These are phyloP conservation scores for Aspergillus fumigatus DNA, from an alignment of 2,329 filamentous ascomycete genomes.

Conservation along the genomic window DNA sequence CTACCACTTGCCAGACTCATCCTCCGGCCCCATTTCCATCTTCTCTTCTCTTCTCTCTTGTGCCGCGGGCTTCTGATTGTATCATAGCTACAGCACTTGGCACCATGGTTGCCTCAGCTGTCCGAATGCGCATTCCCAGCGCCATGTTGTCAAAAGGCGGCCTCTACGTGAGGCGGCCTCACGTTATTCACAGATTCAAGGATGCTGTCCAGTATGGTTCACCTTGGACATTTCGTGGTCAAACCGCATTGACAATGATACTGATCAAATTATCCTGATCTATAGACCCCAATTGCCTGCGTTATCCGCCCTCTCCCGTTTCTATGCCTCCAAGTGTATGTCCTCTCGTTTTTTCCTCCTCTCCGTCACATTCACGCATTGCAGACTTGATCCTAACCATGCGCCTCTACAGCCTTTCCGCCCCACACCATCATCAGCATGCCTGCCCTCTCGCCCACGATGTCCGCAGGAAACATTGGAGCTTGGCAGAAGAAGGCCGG, in stretches of 20 bases:
- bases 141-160: conserved; percentile 40
- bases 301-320: conserved; percentile 58
- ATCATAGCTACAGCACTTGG: conserved; percentile 24
- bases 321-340: conserved; percentile 67
- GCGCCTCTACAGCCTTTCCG: conserved; percentile 68
- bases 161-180: conserved; percentile 43
- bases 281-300: conserved; percentile 45
- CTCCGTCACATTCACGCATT: conserved; percentile 6
- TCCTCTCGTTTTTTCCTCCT: conserved; percentile 11
- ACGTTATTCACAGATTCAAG: conserved; percentile 41
- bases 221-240: neutral
- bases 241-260: conserved; percentile 1
- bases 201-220: conserved; percentile 38
- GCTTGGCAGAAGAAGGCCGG: conserved; percentile 97
- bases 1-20: conserved; percentile 20
- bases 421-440: conserved; percentile 94
- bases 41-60: conserved; percentile 15
- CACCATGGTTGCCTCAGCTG: conserved; percentile 53
- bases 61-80: conserved; percentile 19
- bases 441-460: conserved; percentile 96
- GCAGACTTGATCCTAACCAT: conserved; percentile 16
- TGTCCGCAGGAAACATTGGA: conserved; percentile 95
- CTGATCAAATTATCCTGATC: conserved; percentile 16
- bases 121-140: conserved; percentile 43
- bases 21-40: conserved; percentile 14